phyloP scores from a whole-genome alignment of 1,284 basidiomycete genomes.

The Athelia psychrophila region DNA sequence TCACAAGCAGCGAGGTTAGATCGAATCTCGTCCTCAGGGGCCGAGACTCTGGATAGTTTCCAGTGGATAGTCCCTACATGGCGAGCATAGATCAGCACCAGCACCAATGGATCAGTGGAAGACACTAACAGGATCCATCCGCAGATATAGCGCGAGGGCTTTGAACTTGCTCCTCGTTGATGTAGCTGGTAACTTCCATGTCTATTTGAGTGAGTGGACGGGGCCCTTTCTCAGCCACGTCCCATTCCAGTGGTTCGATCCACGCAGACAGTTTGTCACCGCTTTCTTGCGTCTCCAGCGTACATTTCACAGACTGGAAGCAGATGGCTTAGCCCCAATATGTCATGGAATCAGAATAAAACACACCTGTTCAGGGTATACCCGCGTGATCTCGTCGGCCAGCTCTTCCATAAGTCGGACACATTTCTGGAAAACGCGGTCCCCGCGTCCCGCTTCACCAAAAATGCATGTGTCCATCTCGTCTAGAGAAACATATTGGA shows the following conservation, averaged over 20 bases:
- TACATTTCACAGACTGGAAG: conserved; percentile 52
- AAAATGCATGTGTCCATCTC: conserved; percentile 89
- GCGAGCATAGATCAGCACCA: neutral
- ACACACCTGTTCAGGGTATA: conserved; percentile 69
- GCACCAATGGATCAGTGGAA: neutral
- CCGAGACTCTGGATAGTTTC: conserved; percentile 36
- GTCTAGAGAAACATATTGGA: conserved; percentile 87
- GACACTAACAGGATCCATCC: conserved; percentile 16
- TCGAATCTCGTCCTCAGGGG: conserved; percentile 29
- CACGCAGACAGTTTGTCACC: conserved; percentile 53
- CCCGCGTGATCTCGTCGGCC: conserved; percentile 54
- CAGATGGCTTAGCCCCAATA: neutral
- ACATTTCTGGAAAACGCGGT: conserved; percentile 78
- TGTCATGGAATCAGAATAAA: neutral
- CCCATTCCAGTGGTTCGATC: conserved; percentile 60
- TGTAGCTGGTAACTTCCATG: conserved; percentile 22
- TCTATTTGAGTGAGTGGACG: conserved; percentile 41
- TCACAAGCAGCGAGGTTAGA: conserved; percentile 26
- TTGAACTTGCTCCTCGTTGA: conserved; percentile 13
- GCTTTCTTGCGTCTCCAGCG: conserved; percentile 51
- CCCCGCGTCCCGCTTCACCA: conserved; percentile 59
- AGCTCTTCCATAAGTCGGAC: conserved; percentile 74
- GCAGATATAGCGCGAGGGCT: conserved; percentile 30
- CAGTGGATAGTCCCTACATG: conserved; percentile 56
- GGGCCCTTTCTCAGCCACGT: conserved; percentile 25